A percentile compares a stretch with the other conserved stretches of the same genome.
Evolutionary conservation across 371 early-diverging fungal genomes (phyloP).

Genomic region (Parasitella parasitica): DNA sequence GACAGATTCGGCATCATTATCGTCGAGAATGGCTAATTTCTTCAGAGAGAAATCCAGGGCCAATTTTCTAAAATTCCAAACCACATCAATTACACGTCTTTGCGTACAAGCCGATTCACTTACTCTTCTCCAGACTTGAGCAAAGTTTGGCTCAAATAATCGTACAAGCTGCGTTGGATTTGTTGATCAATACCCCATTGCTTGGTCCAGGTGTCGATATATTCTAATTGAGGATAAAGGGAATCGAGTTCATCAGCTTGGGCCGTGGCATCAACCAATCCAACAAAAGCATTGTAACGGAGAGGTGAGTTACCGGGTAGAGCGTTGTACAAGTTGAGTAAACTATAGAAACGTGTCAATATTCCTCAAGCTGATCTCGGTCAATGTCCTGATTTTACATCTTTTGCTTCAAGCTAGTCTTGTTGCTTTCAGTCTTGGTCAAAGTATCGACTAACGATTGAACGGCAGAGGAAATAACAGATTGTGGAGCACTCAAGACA

Average conservation of each 20-base stretch:
- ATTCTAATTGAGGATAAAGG: slow-evolving; percentile 62
- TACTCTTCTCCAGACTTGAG: slow-evolving; percentile 64
- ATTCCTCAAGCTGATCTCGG: background rate
- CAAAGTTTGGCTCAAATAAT: slow-evolving; percentile 64
- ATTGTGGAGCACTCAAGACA: slow-evolving; percentile 35
- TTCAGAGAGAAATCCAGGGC: slow-evolving; percentile 69
- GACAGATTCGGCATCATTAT: slow-evolving; percentile 29
- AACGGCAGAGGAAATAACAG: slow-evolving; percentile 40
- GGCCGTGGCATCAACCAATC: slow-evolving; percentile 75
- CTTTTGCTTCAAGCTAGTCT: slow-evolving; percentile 60
- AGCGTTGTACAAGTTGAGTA: slow-evolving; percentile 82
- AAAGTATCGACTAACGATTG: slow-evolving; percentile 55
- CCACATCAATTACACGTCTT: no score
- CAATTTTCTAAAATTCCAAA: slow-evolving; percentile 52
- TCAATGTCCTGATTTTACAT: slow-evolving; percentile 41
- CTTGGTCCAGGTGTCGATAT: slow-evolving; percentile 67
- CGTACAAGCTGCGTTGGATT: slow-evolving; percentile 63
- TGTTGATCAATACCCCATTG: slow-evolving; percentile 74
- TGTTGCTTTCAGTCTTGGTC: slow-evolving; percentile 50
- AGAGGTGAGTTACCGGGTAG: slow-evolving; percentile 63
- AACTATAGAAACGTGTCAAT: slow-evolving; percentile 43
- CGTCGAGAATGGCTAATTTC: slow-evolving; percentile 60
- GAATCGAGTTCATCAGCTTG: slow-evolving; percentile 72
- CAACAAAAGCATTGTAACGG: slow-evolving; percentile 72
- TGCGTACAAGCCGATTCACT: slow-evolving; percentile 34